Conservation (phyloP, 371 early-diverging fungal genomes). For the Umbelopsis sp. region DNA sequence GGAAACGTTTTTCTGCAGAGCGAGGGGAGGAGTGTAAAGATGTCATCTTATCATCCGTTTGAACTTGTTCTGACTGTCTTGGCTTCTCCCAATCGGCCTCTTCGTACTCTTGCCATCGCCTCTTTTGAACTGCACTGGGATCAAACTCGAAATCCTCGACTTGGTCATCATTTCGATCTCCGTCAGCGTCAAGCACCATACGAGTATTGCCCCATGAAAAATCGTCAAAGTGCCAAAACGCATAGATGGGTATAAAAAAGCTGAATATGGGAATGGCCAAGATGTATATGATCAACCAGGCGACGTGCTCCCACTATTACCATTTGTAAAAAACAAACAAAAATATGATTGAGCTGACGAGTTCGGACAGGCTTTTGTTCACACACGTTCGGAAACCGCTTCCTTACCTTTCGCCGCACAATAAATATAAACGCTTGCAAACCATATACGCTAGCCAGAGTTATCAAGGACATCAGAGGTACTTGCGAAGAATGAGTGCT, state of each 20-base stretch:
- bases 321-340: neutral
- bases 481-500: conserved; percentile 58
- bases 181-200: conserved; percentile 77
- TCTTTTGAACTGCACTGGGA: conserved; percentile 63
- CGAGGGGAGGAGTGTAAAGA: too few species aligned
- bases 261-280: conserved; percentile 84
- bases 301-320: conserved; percentile 80
- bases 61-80: neutral
- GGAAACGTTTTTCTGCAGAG: too few species aligned
- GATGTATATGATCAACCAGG: conserved; percentile 94
- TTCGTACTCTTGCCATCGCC: conserved; percentile 92
- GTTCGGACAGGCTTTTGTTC: neutral
- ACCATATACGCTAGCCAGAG: conserved; percentile 82
- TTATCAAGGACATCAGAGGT: conserved; percentile 64
- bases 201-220: conserved; percentile 99
- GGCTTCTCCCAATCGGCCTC: conserved; percentile 58
- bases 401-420: conserved; percentile 64
- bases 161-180: conserved; percentile 59
- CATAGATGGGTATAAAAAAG: conserved; percentile 82
- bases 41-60: too few species aligned
- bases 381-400: too few species aligned
- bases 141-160: conserved; percentile 57
- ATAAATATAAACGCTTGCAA: conserved; percentile 86
- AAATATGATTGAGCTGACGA: neutral
- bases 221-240: conserved; percentile 98